Percentiles rank a stretch among this genome's conserved stretches.
Evolutionary conservation across 1,284 basidiomycete genomes (phyloP).

Genomic region (Fistulinella staudtii): DNA sequence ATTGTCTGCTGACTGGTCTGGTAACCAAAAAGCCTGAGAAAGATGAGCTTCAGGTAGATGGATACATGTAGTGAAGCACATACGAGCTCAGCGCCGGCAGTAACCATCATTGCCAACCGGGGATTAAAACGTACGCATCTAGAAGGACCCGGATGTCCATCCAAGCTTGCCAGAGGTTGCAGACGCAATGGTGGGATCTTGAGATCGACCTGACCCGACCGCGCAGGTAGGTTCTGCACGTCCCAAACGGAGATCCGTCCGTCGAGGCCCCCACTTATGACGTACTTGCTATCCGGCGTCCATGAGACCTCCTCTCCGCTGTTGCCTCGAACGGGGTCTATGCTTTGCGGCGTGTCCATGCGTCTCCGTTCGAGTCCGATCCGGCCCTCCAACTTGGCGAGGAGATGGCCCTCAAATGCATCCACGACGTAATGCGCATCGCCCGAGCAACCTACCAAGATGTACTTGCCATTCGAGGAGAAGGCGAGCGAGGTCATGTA

Average conservation of each 20-base stretch:
- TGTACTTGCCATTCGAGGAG: slow-evolving; percentile 84
- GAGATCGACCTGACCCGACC: slow-evolving; percentile 49
- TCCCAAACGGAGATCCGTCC: slow-evolving; percentile 84
- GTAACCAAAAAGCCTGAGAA: slow-evolving; percentile 78
- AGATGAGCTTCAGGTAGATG: slow-evolving; percentile 2
- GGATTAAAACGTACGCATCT: slow-evolving; percentile 89
- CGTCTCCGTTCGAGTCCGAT: slow-evolving; percentile 70
- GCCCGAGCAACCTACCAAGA: slow-evolving; percentile 91
- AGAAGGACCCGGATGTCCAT: slow-evolving; percentile 77
- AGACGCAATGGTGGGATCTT: slow-evolving; percentile 50
- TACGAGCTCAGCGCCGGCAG: slow-evolving; percentile 83
- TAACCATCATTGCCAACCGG: slow-evolving; percentile 82
- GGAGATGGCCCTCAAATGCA: slow-evolving; percentile 77
- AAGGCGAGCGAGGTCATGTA: slow-evolving; percentile 91
- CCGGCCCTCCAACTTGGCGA: slow-evolving; percentile 83
- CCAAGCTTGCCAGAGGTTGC: slow-evolving; percentile 55
- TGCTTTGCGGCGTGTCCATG: slow-evolving; percentile 48
- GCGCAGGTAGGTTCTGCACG: slow-evolving; percentile 52
- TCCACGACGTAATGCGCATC: slow-evolving; percentile 92
- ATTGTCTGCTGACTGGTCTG: slow-evolving; percentile 54
- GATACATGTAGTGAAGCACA: slow-evolving; percentile 30
- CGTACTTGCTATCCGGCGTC: slow-evolving; percentile 88
- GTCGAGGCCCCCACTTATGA: slow-evolving; percentile 79
- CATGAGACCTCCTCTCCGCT: slow-evolving; percentile 90
- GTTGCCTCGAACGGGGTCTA: slow-evolving; percentile 69